phyloP scores from a whole-genome alignment of 139 green algal species.

The Haematococcus lacustris region DNA sequence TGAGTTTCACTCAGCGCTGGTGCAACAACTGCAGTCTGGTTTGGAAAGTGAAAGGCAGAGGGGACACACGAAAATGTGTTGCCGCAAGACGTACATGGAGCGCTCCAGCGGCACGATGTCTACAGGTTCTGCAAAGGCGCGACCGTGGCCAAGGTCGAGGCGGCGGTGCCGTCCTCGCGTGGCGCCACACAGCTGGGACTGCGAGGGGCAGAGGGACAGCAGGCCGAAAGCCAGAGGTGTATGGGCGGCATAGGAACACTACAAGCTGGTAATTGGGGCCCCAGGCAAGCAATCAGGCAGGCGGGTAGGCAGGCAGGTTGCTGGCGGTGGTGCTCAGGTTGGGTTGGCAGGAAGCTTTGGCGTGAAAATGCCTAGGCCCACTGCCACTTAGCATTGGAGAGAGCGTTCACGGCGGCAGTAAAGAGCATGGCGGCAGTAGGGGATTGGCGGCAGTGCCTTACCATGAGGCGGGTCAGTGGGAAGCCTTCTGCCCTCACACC shows the following conservation, averaged over 20 bases:
- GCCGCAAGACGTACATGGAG: too few species aligned
- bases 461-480: constrained; percentile 16
- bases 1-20: too few species aligned
- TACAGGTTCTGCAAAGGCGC: constrained; percentile 19
- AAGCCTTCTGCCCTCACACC: constrained; percentile 14
- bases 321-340: not conserved
- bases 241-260: not conserved
- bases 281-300: not conserved
- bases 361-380: not conserved
- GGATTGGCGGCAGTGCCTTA: not conserved
- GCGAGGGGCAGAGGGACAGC: not conserved
- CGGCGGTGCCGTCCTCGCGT: constrained; percentile 12
- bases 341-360: not conserved
- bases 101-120: constrained; percentile 20
- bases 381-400: not conserved
- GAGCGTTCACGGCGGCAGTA: not conserved
- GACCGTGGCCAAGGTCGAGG: constrained; percentile 26
- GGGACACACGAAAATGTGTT: too few species aligned
- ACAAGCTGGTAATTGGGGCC: not conserved
- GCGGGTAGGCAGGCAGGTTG: not conserved
- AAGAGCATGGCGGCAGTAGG: too few species aligned
- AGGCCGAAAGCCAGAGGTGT: too few species aligned
- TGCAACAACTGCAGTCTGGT: not conserved
- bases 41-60: not conserved
- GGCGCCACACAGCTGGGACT: constrained; percentile 13